Conservation (phyloP, 2,329 filamentous ascomycete species). For the Davidsoniella eucalypti region DNA sequence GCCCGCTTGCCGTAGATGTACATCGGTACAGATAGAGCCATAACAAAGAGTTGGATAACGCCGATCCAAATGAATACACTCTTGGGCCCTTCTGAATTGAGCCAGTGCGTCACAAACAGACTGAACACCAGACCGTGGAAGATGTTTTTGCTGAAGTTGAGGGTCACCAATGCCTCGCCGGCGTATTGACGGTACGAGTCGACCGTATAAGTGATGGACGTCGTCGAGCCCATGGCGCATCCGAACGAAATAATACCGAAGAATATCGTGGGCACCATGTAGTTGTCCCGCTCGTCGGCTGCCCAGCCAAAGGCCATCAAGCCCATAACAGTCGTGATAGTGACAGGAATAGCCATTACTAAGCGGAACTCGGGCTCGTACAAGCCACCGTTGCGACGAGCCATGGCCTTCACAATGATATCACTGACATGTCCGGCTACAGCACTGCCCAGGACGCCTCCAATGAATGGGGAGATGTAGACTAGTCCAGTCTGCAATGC, state of each 20-base stretch:
- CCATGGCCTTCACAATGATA: slow-evolving; percentile 65
- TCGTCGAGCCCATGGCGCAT: slow-evolving; percentile 78
- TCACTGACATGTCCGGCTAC: slow-evolving; percentile 83
- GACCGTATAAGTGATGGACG: slow-evolving; percentile 82
- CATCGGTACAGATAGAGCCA: slow-evolving; percentile 71
- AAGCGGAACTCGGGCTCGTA: slow-evolving; percentile 92
- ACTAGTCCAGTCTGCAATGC: slow-evolving; percentile 69
- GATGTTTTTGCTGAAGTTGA: slow-evolving; percentile 91
- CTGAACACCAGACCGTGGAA: slow-evolving; percentile 81
- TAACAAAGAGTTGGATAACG: slow-evolving; percentile 62
- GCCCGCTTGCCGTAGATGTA: slow-evolving; percentile 85
- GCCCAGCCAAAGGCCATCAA: slow-evolving; percentile 97
- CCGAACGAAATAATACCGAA: slow-evolving; percentile 88
- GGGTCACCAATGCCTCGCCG: slow-evolving; percentile 79
- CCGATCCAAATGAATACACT: slow-evolving; percentile 70
- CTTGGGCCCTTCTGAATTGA: slow-evolving; percentile 57
- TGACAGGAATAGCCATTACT: slow-evolving; percentile 70
- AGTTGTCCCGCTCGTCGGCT: slow-evolving; percentile 53
- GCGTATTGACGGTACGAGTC: slow-evolving; percentile 90
- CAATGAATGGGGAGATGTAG: slow-evolving; percentile 80
- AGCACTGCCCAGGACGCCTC: slow-evolving; percentile 76
- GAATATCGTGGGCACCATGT: slow-evolving; percentile 87
- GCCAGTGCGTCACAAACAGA: slow-evolving; percentile 75
- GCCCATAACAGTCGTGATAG: slow-evolving; percentile 63
- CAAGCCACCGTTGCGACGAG: slow-evolving; percentile 72